phyloP scores from a whole-genome alignment of 371 early-diverging fungal genomes.

The Syncephalastrum sp. region DNA sequence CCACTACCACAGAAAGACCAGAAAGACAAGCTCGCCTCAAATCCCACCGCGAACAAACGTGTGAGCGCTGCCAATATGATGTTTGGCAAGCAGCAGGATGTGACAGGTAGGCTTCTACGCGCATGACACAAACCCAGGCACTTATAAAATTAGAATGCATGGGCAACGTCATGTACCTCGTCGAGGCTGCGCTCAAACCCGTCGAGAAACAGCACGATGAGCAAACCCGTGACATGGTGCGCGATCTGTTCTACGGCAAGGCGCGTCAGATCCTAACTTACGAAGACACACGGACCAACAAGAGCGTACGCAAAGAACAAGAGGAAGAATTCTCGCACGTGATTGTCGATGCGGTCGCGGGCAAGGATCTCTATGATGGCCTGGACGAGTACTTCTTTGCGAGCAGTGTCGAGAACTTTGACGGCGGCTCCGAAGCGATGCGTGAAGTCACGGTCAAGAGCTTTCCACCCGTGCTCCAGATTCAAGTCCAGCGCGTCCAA shows the following conservation, averaged over 20 bases:
- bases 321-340: constrained; percentile 68
- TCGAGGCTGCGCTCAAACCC: constrained; percentile 56
- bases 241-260: constrained; percentile 63
- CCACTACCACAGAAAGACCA: not conserved
- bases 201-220: constrained; percentile 30
- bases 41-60: not conserved
- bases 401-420: constrained; percentile 42
- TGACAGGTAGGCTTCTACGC: constrained; percentile 32
- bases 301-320: constrained; percentile 39
- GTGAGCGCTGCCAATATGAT: constrained; percentile 40
- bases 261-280: constrained; percentile 60
- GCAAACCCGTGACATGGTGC: constrained; percentile 43
- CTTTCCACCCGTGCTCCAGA: constrained; percentile 65
- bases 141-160: constrained; percentile 55
- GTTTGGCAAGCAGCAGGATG: constrained; percentile 72
- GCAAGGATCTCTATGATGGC: constrained; percentile 58
- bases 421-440: constrained; percentile 53
- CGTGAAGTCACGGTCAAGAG: constrained; percentile 50
- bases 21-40: constrained; percentile 3
- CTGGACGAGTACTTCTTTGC: constrained; percentile 65
- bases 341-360: constrained; percentile 59
- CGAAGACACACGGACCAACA: constrained; percentile 35
- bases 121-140: not conserved
- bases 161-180: constrained; percentile 67
- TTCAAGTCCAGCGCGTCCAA: constrained; percentile 69